A percentile compares a stretch with the other conserved stretches of the same genome.
phyloP scores from a whole-genome alignment of 306 rosid genomes.

The Geum urbanum region DNA sequence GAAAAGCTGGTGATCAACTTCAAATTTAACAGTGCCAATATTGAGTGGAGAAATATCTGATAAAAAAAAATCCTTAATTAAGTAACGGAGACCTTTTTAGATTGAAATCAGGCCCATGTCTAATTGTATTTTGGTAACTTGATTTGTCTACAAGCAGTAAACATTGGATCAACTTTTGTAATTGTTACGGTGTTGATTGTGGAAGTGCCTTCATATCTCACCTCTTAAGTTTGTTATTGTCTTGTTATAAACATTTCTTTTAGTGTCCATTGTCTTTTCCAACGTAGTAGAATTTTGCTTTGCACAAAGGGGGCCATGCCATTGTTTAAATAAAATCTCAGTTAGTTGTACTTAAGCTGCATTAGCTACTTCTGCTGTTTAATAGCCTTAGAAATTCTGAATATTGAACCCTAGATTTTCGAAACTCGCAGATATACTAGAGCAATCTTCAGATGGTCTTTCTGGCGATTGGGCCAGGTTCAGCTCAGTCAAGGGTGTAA shows the following conservation, averaged over 20 bases:
- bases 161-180: conserved; percentile 20
- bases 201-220: conserved; percentile 23
- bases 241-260: background rate
- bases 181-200: conserved; percentile 20
- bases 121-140: background rate
- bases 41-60: conserved; percentile 15
- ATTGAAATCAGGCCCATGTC: background rate
- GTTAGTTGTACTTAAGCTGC: conserved; percentile 33
- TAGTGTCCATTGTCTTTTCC: conserved; percentile 16
- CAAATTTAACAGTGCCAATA: background rate
- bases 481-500: conserved; percentile 56
- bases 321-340: conserved; percentile 27
- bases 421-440: conserved; percentile 74
- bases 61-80: background rate
- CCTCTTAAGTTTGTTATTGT: background rate
- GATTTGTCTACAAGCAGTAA: background rate
- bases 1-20: conserved; percentile 12
- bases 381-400: conserved; percentile 37
- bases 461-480: conserved; percentile 73
- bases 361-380: conserved; percentile 42
- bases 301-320: conserved; percentile 23
- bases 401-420: conserved; percentile 64
- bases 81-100: background rate
- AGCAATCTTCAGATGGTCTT: conserved; percentile 58
- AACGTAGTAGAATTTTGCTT: conserved; percentile 14